These are phyloP conservation scores for Candida vartiovaarae DNA, from an alignment of 805 yeast species.

Conservation along the genomic window DNA sequence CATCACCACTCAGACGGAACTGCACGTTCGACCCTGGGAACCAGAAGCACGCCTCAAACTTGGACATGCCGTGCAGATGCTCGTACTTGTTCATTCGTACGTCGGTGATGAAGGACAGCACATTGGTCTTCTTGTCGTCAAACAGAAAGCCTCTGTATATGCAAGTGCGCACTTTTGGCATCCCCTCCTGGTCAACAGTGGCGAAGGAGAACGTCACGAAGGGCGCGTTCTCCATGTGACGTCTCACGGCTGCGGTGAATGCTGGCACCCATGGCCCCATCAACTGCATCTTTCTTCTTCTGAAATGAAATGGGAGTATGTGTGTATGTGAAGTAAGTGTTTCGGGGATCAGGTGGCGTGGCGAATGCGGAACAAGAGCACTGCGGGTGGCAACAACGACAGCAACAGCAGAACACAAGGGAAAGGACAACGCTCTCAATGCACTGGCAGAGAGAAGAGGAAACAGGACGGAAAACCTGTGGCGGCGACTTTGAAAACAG, in stretches of 20 bases:
- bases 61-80: slow-evolving; percentile 41
- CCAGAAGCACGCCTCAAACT: slow-evolving; percentile 73
- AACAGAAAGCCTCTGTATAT: slow-evolving; percentile 72
- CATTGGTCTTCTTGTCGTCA: slow-evolving; percentile 57
- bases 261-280: slow-evolving; percentile 78
- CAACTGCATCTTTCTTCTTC: slow-evolving; percentile 25
- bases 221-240: slow-evolving; percentile 37
- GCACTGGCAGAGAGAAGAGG: no score
- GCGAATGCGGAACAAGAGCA: no score
- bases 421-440: no score
- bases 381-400: no score
- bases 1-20: slow-evolving; percentile 64
- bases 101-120: slow-evolving; percentile 66
- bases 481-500: no score
- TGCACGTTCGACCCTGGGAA: slow-evolving; percentile 57
- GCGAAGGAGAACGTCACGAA: slow-evolving; percentile 62
- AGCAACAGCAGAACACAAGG: no score
- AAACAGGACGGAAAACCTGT: no score
- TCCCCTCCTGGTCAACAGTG: slow-evolving; percentile 47
- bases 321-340: slow-evolving; percentile 1
- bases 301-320: not conserved
- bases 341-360: no score
- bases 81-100: slow-evolving; percentile 55
- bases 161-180: slow-evolving; percentile 64
- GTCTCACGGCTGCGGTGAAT: slow-evolving; percentile 45